Conservation (phyloP, 768 basidiomycete genomes). For the Trametes meyenii region DNA sequence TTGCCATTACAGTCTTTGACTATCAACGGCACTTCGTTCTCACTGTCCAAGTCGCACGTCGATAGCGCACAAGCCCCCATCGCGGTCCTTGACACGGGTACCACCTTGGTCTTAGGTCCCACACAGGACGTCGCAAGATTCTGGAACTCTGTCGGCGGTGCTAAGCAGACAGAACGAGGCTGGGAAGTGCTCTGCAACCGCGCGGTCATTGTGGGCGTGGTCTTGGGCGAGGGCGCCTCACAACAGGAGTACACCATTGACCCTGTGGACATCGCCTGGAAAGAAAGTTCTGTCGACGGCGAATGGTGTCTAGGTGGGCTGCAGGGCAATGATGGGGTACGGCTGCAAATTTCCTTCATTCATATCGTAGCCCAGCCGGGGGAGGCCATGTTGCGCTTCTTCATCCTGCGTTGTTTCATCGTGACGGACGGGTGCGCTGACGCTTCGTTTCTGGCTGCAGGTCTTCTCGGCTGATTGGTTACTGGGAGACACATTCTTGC, state of each 20-base stretch:
- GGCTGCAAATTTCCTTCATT: slow-evolving; percentile 14
- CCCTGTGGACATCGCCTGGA: slow-evolving; percentile 57
- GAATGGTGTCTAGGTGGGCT: slow-evolving; percentile 62
- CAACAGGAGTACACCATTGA: slow-evolving; percentile 47
- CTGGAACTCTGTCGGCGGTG: slow-evolving; percentile 50
- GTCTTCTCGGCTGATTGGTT: slow-evolving; percentile 64
- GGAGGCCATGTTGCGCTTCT: background rate
- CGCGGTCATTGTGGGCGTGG: slow-evolving; percentile 48
- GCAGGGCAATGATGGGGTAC: slow-evolving; percentile 53
- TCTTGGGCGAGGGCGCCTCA: slow-evolving; percentile 42
- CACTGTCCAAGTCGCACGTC: slow-evolving; percentile 49
- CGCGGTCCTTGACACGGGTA: slow-evolving; percentile 66
- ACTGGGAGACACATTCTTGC: slow-evolving; percentile 59
- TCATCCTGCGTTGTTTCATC: slow-evolving; percentile 2
- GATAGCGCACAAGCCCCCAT: slow-evolving; percentile 45
- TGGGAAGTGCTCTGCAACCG: slow-evolving; percentile 58
- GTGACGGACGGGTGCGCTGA: slow-evolving; percentile 5
- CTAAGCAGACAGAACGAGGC: slow-evolving; percentile 39
- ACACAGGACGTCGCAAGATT: slow-evolving; percentile 53
- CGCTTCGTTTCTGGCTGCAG: slow-evolving; percentile 31
- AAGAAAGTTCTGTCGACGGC: slow-evolving; percentile 40
- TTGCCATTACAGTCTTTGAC: slow-evolving; percentile 49
- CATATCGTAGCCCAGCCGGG: background rate
- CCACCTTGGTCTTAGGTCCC: slow-evolving; percentile 59
- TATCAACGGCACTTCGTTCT: slow-evolving; percentile 44